Evolutionary conservation across 2,329 filamentous ascomycete species (phyloP).

Genomic region (Talaromyces rugulosus): DNA sequence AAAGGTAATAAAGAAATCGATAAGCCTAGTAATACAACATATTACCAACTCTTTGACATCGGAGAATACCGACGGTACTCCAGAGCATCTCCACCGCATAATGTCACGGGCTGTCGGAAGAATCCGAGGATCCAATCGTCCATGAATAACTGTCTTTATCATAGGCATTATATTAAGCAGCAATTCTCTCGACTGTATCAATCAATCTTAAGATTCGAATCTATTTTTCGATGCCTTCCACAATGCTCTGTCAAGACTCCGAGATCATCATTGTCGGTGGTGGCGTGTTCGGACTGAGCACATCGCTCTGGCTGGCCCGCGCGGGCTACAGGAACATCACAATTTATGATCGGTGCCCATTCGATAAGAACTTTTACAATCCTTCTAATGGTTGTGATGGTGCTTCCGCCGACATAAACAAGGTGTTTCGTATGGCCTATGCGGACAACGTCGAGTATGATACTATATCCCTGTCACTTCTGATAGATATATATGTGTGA

Average conservation of each 20-base stretch:
- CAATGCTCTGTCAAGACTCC: not conserved
- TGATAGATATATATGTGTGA: not conserved
- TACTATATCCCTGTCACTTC: not conserved
- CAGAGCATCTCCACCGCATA: not conserved
- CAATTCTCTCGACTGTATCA: not conserved
- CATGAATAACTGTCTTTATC: not conserved
- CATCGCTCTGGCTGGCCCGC: conserved; percentile 40
- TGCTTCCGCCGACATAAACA: conserved; percentile 45
- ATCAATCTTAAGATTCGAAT: not conserved
- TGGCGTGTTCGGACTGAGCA: conserved; percentile 24
- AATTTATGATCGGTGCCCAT: conserved; percentile 46
- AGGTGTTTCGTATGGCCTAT: conserved; percentile 42
- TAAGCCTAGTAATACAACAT: too few relatives aligned
- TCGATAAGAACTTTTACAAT: conserved; percentile 39
- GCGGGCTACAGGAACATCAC: conserved; percentile 46
- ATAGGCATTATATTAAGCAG: not conserved
- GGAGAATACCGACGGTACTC: not conserved
- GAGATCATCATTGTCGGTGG: conserved; percentile 25
- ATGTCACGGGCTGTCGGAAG: not conserved
- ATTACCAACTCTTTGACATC: not conserved
- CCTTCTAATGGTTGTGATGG: conserved; percentile 41
- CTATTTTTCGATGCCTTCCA: not conserved
- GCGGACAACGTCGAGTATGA: conserved; percentile 35
- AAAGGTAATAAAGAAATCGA: too few relatives aligned
- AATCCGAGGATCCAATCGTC: not conserved